Evolutionary conservation across 306 rosid species (phyloP).

Genomic region (Rosa chinensis): DNA sequence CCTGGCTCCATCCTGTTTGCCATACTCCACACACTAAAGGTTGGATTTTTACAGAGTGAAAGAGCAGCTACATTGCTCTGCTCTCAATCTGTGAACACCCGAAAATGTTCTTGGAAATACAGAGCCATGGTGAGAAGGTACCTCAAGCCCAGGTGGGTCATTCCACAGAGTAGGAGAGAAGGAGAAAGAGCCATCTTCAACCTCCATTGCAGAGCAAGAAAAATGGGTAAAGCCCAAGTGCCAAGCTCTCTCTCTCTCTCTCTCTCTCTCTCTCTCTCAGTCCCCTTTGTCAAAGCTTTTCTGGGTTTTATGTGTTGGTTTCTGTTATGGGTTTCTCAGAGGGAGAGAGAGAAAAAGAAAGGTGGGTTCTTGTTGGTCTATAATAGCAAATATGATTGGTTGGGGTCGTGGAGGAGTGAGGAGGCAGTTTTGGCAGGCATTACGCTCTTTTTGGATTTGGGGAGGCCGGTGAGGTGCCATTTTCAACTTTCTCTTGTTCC

Average conservation of each 20-base stretch:
- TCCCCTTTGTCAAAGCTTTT: not conserved
- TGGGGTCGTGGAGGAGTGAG: no score
- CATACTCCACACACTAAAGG: slow-evolving; percentile 55
- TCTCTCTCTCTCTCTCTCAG: slow-evolving; percentile 3
- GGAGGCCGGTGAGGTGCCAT: slow-evolving; percentile 69
- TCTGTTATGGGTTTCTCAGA: slow-evolving; percentile 20
- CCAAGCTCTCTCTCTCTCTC: slow-evolving; percentile 23
- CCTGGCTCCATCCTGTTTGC: slow-evolving; percentile 68
- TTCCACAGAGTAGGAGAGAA: slow-evolving; percentile 25
- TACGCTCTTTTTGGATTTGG: slow-evolving; percentile 42
- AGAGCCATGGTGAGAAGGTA: slow-evolving; percentile 42
- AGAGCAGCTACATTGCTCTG: slow-evolving; percentile 67
- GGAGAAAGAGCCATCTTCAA: slow-evolving; percentile 23
- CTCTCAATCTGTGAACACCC: slow-evolving; percentile 43
- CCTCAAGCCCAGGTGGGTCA: slow-evolving; percentile 52
- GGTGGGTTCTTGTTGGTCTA: slow-evolving; percentile 17
- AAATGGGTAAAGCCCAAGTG: slow-evolving; percentile 19
- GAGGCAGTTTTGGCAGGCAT: slow-evolving; percentile 25
- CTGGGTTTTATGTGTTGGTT: slow-evolving; percentile 8
- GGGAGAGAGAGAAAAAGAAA: slow-evolving; percentile 11
- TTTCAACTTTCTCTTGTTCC: slow-evolving; percentile 65
- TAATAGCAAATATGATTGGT: slow-evolving; percentile 16
- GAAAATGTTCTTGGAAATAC: slow-evolving; percentile 58
- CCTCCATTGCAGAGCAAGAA: slow-evolving; percentile 41
- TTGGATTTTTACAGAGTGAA: slow-evolving; percentile 43